Evolutionary conservation across 2,329 filamentous ascomycete genomes (phyloP), one percentile per base, ranked within the genome.

Genomic region (Cyanodermella asteris): DNA sequence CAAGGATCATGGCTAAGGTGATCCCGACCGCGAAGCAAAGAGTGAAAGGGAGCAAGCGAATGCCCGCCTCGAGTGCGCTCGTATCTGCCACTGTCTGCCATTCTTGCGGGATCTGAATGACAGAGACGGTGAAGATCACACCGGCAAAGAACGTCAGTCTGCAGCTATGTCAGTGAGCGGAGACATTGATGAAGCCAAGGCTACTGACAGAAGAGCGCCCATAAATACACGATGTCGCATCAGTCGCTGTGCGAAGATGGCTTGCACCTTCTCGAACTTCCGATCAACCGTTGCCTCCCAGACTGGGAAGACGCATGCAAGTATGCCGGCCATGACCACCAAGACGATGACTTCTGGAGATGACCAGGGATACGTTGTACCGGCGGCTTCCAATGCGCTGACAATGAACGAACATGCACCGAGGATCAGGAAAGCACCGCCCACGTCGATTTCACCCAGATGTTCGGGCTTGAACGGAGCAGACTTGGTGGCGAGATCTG

Each of bases 381-480:
- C 63, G 3, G 55, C 64, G 35, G 68, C 57, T 31, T 69, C 60
- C 12, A 70, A 40, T 2, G 58, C 56, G 31, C 61, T 63, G 0
- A 70, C 55, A 1, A 69, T 40, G 5, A 66, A 47, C 2, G 61
- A 51, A 2, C 59, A 64, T 19, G 57, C 59, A 4, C 45, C 43
- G 3, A 68, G 43, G 6, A 69, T 49, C 1, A 61, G 45, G 3
- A 52, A 35, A 25, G 56, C 56, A 10, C 63, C 63, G 5, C 61
- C 20, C 22, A 62, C 56, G 37, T 68, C 63, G 24, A 65, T 56
- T 8, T 20, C 16, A 13, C 15, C 10, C 5, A 21, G 15, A 11
- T n/a, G n/a, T n/a, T n/a, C n/a, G n/a, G n/a, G n/a, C n/a, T n/a
- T n/a, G n/a, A n/a, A n/a, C n/a, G n/a, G n/a, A n/a, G n/a, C n/a